These are phyloP conservation scores for Colletotrichum orchidophilum DNA, from an alignment of 2,329 filamentous ascomycete genomes.

Conservation along the genomic window DNA sequence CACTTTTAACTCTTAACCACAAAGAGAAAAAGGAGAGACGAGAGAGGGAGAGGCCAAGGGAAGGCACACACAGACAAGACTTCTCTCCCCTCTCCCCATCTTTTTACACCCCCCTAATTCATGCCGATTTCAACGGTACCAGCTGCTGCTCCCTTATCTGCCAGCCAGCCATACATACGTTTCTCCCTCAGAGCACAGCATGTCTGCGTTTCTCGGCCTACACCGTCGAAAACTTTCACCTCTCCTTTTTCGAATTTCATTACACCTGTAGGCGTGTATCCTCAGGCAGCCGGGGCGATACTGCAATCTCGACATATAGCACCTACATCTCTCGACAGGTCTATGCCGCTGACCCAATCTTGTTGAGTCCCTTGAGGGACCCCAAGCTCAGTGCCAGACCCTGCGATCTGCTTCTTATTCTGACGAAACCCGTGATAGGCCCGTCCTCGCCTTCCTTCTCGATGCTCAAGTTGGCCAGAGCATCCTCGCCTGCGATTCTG, in stretches of 20 bases:
- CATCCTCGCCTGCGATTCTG: conserved; percentile 83
- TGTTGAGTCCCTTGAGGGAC: conserved; percentile 93
- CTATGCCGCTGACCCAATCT: conserved; percentile 65
- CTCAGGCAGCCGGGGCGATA: conserved; percentile 4
- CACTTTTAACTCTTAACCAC: conserved; percentile 33
- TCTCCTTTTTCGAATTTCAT: conserved; percentile 1
- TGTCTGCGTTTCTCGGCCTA: neutral
- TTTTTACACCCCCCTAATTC: neutral
- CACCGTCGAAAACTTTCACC: neutral
- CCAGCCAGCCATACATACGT: neutral
- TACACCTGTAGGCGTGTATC: conserved; percentile 11
- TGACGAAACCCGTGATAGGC: conserved; percentile 94
- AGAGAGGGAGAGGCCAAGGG: neutral
- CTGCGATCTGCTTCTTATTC: conserved; percentile 97
- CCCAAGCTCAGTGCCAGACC: conserved; percentile 93
- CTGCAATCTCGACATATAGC: conserved; percentile 27
- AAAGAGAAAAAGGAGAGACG: neutral
- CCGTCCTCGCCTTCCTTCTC: conserved; percentile 97
- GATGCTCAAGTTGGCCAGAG: conserved; percentile 95
- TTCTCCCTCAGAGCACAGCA: neutral
- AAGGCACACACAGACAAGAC: conserved; percentile 13
- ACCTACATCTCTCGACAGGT: neutral
- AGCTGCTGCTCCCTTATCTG: conserved; percentile 3
- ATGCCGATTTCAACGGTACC: conserved; percentile 22
- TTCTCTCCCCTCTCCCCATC: neutral